A percentile compares a stretch with the other conserved stretches of the same genome.
phyloP scores from a whole-genome alignment of 768 basidiomycete genomes.

The Russula lepida region DNA sequence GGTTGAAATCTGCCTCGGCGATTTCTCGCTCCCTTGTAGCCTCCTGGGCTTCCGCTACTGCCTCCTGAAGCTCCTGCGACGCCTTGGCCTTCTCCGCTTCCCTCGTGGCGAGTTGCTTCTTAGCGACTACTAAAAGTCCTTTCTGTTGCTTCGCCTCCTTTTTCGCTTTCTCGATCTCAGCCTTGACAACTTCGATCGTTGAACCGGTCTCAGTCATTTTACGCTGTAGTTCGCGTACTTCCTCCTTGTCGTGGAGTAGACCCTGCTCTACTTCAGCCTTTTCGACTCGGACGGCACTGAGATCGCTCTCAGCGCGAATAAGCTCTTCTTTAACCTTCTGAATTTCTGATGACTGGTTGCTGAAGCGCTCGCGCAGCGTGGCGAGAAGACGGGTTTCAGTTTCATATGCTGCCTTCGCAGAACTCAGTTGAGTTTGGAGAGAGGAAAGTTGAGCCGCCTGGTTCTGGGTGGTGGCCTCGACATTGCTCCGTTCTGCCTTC shows the following conservation, averaged over 20 bases:
- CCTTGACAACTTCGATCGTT: constrained; percentile 61
- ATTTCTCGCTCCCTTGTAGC: constrained; percentile 48
- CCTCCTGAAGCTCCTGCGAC: constrained; percentile 66
- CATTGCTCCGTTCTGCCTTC: constrained; percentile 52
- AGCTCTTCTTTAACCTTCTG: constrained; percentile 66
- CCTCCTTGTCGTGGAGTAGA: constrained; percentile 89
- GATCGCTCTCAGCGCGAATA: constrained; percentile 85
- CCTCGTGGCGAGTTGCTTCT: constrained; percentile 83
- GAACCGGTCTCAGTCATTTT: constrained; percentile 74
- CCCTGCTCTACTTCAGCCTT: constrained; percentile 86
- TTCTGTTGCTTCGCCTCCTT: constrained; percentile 97
- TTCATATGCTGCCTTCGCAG: constrained; percentile 79
- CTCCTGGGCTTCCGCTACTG: constrained; percentile 43
- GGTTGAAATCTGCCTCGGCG: constrained; percentile 43
- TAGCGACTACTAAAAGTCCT: constrained; percentile 87
- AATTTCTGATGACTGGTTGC: constrained; percentile 61
- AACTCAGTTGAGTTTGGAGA: constrained; percentile 74
- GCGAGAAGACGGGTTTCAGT: constrained; percentile 66
- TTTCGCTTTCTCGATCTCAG: constrained; percentile 76
- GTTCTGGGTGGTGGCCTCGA: constrained; percentile 56
- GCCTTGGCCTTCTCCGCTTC: constrained; percentile 67
- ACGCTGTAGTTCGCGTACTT: constrained; percentile 75
- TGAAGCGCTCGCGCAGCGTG: constrained; percentile 59
- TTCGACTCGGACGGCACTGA: constrained; percentile 81
- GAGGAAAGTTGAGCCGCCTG: constrained; percentile 71